phyloP scores from a whole-genome alignment of 768 basidiomycete genomes.

The Agaricus blazei region DNA sequence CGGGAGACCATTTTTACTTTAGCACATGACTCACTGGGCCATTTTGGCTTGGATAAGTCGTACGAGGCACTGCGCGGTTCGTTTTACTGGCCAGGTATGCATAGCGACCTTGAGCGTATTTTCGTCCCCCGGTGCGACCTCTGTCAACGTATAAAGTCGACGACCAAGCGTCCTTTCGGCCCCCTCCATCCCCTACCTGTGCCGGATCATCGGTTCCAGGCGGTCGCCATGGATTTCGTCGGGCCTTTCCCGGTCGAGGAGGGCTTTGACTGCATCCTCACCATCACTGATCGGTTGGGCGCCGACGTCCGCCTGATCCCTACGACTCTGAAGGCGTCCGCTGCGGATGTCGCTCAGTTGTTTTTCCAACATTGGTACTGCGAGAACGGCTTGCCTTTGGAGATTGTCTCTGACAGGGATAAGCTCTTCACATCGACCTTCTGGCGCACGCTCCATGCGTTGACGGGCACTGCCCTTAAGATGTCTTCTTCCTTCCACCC shows the following conservation, averaged over 20 bases:
- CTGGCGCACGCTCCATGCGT: conserved; percentile 24
- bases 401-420: conserved; percentile 28
- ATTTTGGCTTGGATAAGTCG: conserved; percentile 31
- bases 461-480: conserved; percentile 22
- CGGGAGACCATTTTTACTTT: conserved; percentile 19
- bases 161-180: conserved; percentile 22
- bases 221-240: conserved; percentile 8
- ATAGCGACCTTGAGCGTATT: conserved; percentile 17
- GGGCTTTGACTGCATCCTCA: not conserved
- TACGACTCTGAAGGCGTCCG: not conserved
- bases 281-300: conserved; percentile 8
- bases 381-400: conserved; percentile 23
- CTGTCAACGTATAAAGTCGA: conserved; percentile 34
- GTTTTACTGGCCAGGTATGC: too few species aligned
- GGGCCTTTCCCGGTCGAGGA: conserved; percentile 1
- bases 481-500: too few species aligned
- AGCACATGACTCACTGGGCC: conserved; percentile 24
- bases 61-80: too few species aligned
- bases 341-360: conserved; percentile 1
- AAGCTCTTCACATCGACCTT: conserved; percentile 18
- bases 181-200: conserved; percentile 16
- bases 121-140: conserved; percentile 28
- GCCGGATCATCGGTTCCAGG: not conserved
- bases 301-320: conserved; percentile 11
- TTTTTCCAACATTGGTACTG: conserved; percentile 23